Percentiles rank a stretch among this genome's conserved stretches.
Evolutionary conservation across 169 alveolate species (phyloP).

Genomic region (Cryptosporidium ryanae): DNA sequence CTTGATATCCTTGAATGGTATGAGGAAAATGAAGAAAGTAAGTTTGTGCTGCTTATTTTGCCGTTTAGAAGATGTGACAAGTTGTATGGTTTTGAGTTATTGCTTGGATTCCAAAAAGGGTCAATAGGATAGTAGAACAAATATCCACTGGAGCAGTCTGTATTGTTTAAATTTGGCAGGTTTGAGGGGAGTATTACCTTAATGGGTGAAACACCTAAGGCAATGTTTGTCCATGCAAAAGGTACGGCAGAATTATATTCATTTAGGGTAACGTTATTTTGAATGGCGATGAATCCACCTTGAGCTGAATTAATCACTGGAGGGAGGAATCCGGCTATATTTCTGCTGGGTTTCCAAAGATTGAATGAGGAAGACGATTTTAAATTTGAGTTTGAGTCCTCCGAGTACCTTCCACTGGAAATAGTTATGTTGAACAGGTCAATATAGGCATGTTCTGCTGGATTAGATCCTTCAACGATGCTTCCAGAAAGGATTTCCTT

Average conservation of each 20-base stretch:
- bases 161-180: conserved; percentile 1
- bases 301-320: conserved; percentile 59
- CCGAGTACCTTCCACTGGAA: conserved; percentile 24
- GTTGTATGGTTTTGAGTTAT: conserved; percentile 28
- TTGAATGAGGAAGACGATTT: not conserved
- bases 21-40: not conserved
- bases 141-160: conserved; percentile 37
- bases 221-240: conserved; percentile 69
- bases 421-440: conserved; percentile 56
- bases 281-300: conserved; percentile 55
- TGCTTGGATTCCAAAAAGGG: conserved; percentile 50
- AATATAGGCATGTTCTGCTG: conserved; percentile 27
- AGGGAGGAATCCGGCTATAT: conserved; percentile 61
- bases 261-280: conserved; percentile 46
- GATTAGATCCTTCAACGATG: conserved; percentile 10
- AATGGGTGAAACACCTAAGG: conserved; percentile 59
- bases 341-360: conserved; percentile 32
- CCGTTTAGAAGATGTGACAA: conserved; percentile 1
- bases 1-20: conserved; percentile 1
- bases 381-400: not conserved
- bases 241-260: conserved; percentile 73
- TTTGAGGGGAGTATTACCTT: conserved; percentile 63
- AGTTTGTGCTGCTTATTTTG: not conserved
- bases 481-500: conserved; percentile 16
- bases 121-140: conserved; percentile 60